phyloP scores from a whole-genome alignment of 2,329 filamentous ascomycete genomes.

The Bimuria novae-zelandiae region DNA sequence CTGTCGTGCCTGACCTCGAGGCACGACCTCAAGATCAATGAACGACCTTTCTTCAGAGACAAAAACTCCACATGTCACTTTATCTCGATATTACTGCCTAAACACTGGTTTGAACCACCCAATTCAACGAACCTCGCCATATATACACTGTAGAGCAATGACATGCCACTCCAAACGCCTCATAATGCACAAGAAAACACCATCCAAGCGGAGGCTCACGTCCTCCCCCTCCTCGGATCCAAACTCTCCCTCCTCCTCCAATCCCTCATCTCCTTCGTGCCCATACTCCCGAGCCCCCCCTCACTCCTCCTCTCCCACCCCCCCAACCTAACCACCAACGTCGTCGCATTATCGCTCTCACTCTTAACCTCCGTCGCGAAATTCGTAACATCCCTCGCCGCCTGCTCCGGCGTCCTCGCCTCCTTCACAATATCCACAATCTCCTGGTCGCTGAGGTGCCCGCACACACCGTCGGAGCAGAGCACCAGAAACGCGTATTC shows the following conservation, averaged over 20 bases:
- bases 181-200: not conserved
- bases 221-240: constrained; percentile 75
- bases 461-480: constrained; percentile 86
- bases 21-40: too few relatives aligned
- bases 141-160: not conserved
- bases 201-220: too few relatives aligned
- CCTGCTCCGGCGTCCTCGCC: constrained; percentile 86
- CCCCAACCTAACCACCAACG: constrained; percentile 64
- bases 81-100: too few relatives aligned
- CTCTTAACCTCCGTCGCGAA: constrained; percentile 83
- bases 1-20: too few relatives aligned
- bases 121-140: not conserved
- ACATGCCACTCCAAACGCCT: not conserved
- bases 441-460: constrained; percentile 86
- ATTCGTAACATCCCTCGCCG: constrained; percentile 74
- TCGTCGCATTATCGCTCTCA: constrained; percentile 67
- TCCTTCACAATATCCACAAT: constrained; percentile 97
- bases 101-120: not conserved
- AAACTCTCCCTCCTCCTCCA: constrained; percentile 78
- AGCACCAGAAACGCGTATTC: constrained; percentile 90
- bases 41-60: too few relatives aligned
- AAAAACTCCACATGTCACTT: too few relatives aligned
- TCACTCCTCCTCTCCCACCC: constrained; percentile 74
- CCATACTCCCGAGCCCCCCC: constrained; percentile 84
- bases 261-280: constrained; percentile 89